Base-by-base conservation (phyloP, 2,329 filamentous ascomycete genomes). In the Colletotrichum cordylinicola region DNA sequence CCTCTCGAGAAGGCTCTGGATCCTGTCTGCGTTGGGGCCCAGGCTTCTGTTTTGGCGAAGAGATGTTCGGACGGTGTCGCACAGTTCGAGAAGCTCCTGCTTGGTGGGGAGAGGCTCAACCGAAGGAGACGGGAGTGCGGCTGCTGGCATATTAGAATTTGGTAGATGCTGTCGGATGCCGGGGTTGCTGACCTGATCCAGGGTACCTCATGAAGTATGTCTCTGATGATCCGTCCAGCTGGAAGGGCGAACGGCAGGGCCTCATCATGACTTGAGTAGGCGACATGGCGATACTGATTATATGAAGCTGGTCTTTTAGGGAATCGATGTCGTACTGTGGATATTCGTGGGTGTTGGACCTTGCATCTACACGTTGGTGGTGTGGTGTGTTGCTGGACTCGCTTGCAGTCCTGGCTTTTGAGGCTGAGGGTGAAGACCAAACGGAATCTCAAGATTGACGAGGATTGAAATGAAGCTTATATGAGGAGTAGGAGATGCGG, bases 1-100 rank as follows among this genome's bases (percentile, higher is more conserved):
- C 2, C 83, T 81, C 15, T 85, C 80, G 18, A 90, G 78, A 74
- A 89, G 86, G 8, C 77, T 79, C 70, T 83, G 83, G n/a, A 87
- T 79, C 48, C 82, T 82, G n/a, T 84, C 81, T 21, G 80, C 80
- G 37, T 84, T 79, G 0, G 82, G 79, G 0, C 85, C 85, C 2
- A 85, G 79, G 7, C 68, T 79, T 43, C 82, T 81, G 10, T 82
- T 78, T 8, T 82, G 77, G 10, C 79, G 77, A 2, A 90, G 79
- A 12, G 81, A 83, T 4, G 78, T 77, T 4, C 88, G 84, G 39
- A 87, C 81, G 2, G 83, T 81, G 75, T 90, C 86, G 43, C 86
- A 88, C 8, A 90, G 81, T 18, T 84, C 78, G 6, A 88, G 79
- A 3, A 88, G 69, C n/a, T 58, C 66, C 33, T 52, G 55, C 37